Evolutionary conservation across 257 asterid species (phyloP).

Genomic region (Agastache rugosa): DNA sequence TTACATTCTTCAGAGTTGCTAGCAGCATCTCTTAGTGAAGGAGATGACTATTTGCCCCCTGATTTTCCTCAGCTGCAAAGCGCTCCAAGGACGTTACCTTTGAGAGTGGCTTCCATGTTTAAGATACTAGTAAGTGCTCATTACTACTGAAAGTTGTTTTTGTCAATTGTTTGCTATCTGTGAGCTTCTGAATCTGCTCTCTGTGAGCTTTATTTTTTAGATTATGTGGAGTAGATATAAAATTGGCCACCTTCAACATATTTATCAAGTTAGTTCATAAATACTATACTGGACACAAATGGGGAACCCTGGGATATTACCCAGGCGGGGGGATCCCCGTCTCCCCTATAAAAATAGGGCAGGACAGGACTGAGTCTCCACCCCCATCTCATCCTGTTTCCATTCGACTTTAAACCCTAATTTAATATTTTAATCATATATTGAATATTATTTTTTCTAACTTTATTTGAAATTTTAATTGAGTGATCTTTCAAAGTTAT

Average conservation of each 20-base stretch:
- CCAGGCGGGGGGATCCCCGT: background rate
- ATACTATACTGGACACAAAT: background rate
- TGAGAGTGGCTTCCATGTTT: slow-evolving; percentile 89
- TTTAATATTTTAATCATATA: no score
- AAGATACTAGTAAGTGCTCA: slow-evolving; percentile 76
- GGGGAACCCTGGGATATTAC: background rate
- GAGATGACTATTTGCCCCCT: slow-evolving; percentile 51
- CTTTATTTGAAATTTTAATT: no score
- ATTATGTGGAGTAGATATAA: slow-evolving; percentile 22
- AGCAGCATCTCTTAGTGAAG: slow-evolving; percentile 61
- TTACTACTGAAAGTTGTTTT: slow-evolving; percentile 28
- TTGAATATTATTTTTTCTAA: no score
- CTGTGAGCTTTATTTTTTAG: slow-evolving; percentile 20
- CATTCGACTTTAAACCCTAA: no score
- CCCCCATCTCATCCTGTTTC: no score
- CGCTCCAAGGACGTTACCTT: slow-evolving; percentile 73
- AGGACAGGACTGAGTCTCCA: background rate
- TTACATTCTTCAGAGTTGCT: slow-evolving; percentile 73
- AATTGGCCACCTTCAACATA: slow-evolving; percentile 28
- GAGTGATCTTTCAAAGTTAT: no score
- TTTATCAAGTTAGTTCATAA: background rate
- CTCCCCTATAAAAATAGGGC: background rate
- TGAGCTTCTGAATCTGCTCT: background rate
- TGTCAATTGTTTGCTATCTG: slow-evolving; percentile 26
- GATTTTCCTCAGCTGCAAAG: slow-evolving; percentile 78